These are phyloP conservation scores for Tuber microsphaerosporum DNA, from an alignment of 495 filamentous ascomycete species.

Conservation along the genomic window DNA sequence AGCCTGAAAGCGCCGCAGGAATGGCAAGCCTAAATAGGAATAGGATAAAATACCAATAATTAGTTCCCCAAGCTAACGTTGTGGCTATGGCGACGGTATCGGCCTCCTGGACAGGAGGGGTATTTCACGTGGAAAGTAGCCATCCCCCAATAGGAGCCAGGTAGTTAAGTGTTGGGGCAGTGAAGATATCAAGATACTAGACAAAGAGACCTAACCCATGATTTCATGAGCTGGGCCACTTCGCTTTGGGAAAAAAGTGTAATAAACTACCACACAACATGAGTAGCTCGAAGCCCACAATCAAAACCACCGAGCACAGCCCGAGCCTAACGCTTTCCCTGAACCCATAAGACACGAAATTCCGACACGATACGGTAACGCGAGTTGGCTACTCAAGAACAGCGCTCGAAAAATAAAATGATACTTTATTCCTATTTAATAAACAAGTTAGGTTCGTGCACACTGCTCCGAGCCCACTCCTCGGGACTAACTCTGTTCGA, in stretches of 20 bases:
- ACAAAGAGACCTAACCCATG: neutral
- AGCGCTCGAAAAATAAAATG: neutral
- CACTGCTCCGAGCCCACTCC: neutral
- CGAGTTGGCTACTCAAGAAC: neutral
- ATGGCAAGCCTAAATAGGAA: neutral
- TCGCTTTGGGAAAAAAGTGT: neutral
- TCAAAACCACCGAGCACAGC: neutral
- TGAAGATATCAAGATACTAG: neutral
- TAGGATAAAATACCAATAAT: neutral
- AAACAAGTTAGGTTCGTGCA: neutral
- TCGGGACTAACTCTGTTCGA: neutral
- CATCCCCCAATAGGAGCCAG: neutral
- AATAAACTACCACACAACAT: neutral
- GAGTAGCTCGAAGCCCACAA: neutral
- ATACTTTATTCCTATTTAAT: neutral
- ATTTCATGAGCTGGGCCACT: neutral
- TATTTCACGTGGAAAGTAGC: neutral
- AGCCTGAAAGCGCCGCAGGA: neutral
- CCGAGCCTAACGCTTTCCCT: neutral
- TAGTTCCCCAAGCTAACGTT: neutral
- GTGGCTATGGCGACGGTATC: neutral
- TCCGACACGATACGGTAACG: neutral
- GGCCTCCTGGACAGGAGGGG: neutral
- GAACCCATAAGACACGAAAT: neutral
- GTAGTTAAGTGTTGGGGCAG: neutral